Evolutionary conservation across 345 rosid genomes (phyloP).

Genomic region (Populus davidiana): DNA sequence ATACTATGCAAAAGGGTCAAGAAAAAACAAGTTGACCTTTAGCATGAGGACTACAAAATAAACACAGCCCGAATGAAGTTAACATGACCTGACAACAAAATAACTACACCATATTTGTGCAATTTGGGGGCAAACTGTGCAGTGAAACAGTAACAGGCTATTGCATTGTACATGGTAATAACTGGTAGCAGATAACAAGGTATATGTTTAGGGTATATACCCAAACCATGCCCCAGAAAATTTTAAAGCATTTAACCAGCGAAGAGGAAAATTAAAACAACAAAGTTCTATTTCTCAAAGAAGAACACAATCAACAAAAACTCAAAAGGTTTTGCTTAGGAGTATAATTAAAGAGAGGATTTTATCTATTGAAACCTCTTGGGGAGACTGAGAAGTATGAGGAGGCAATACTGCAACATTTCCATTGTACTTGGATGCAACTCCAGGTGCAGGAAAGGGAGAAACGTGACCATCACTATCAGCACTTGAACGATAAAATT

Average conservation of each 20-base stretch:
- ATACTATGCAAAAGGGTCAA: not conserved
- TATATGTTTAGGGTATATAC: not conserved
- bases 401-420: constrained; percentile 65
- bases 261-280: constrained; percentile 3
- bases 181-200: not conserved
- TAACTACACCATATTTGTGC: not conserved
- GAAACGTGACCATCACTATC: constrained; percentile 80
- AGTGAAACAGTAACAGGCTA: not conserved
- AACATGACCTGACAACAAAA: not conserved
- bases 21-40: not conserved
- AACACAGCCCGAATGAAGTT: not conserved
- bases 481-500: constrained; percentile 63
- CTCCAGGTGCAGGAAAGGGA: constrained; percentile 67
- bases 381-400: constrained; percentile 69
- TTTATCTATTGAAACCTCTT: constrained; percentile 60
- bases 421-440: constrained; percentile 75
- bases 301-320: not conserved
- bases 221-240: not conserved
- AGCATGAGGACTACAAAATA: not conserved
- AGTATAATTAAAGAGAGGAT: constrained; percentile 5
- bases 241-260: not conserved
- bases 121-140: not conserved
- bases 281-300: not conserved
- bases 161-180: not conserved
- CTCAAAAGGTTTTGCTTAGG: not conserved